Base-by-base conservation (phyloP, 2,329 filamentous ascomycete species). In the Triangularia setosa region DNA sequence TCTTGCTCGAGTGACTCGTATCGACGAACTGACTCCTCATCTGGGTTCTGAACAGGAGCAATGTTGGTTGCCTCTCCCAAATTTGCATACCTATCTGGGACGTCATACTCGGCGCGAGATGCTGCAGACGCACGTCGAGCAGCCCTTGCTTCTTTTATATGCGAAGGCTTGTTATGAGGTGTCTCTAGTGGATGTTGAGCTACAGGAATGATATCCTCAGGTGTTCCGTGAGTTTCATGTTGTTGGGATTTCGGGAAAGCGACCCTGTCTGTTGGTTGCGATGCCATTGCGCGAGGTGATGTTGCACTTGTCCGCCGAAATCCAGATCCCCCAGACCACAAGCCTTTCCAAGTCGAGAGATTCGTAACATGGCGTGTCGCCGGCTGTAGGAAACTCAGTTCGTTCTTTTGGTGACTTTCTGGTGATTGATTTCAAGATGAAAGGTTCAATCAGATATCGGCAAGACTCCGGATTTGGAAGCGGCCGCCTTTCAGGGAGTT, bases 11-110 rank as follows among this genome's bases (percentile, higher is more conserved):
- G 74, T 23, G 74, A 79, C 60, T 73, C 74, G 71, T 77, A 75
- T 23, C 66, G 73, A 68, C 77, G 80, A 55, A 74, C 66, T 23
- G 66, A 69, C 59, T 67, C 74, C 64, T 79, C 77, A 52, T 75
- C 73, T 23, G 72, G 77, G 67, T 80, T 80, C 63, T 81, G 75
- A 2, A 84, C 75, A 2, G 81, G 80, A 33, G 78, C 74, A 14
- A 79, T 74, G 35, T 58, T 62, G 0, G 73, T 72, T 4, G 79
- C 65, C 69, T 84, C 83, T 64, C 79, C 75, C 24, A 83, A 72
- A 65, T 81, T 79, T 52, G 69, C 74, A 64, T 80, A 82, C 3
- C 69, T 70, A 40, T 75, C 74, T 2, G 79, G 78, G 1, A 74
- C 67, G 68, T 78, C 72, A 65, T 81, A 77, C 21, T 70, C 66